A percentile compares a stretch with the other conserved stretches of the same genome.
These are phyloP conservation scores for Rhodotorula sp. DNA, from an alignment of 1,284 basidiomycete genomes.

Conservation along the genomic window DNA sequence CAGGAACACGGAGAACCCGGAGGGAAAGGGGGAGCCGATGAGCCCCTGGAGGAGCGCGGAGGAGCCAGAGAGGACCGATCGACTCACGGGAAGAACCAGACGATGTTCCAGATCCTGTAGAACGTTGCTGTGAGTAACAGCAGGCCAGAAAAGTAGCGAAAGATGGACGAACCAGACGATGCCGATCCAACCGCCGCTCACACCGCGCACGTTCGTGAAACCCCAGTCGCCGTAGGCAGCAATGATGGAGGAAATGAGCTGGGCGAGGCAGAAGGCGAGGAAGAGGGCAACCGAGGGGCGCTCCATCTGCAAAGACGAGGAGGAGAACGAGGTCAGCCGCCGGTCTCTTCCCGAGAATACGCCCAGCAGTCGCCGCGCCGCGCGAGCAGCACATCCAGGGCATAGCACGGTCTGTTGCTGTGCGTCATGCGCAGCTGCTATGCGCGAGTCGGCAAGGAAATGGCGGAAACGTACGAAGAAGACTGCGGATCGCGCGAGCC, in stretches of 20 bases:
- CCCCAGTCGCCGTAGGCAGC: conserved; percentile 75
- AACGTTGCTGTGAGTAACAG: not conserved
- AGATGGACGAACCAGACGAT: conserved; percentile 67
- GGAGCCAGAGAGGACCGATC: no score
- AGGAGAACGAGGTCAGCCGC: no score
- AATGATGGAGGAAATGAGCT: conserved; percentile 92
- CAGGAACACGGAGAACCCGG: no score
- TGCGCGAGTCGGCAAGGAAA: no score
- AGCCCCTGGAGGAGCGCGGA: no score
- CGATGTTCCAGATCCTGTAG: conserved; percentile 40
- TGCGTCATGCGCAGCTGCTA: not conserved
- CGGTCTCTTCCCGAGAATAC: no score
- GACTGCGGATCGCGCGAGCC: conserved; percentile 49
- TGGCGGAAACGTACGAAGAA: conserved; percentile 64
- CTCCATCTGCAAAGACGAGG: conserved; percentile 66
- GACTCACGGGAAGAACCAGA: conserved; percentile 44
- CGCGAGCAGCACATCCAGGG: no score
- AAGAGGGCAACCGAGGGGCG: conserved; percentile 87
- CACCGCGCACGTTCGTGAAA: conserved; percentile 62
- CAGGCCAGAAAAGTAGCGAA: not conserved
- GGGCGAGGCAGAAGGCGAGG: conserved; percentile 86
- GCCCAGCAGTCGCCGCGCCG: no score
- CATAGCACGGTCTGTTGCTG: no score
- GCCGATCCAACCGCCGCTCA: conserved; percentile 84
- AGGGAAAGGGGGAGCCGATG: no score